These are phyloP conservation scores for Sisymbrium irio DNA, from an alignment of 345 rosid genomes.

Conservation along the genomic window DNA sequence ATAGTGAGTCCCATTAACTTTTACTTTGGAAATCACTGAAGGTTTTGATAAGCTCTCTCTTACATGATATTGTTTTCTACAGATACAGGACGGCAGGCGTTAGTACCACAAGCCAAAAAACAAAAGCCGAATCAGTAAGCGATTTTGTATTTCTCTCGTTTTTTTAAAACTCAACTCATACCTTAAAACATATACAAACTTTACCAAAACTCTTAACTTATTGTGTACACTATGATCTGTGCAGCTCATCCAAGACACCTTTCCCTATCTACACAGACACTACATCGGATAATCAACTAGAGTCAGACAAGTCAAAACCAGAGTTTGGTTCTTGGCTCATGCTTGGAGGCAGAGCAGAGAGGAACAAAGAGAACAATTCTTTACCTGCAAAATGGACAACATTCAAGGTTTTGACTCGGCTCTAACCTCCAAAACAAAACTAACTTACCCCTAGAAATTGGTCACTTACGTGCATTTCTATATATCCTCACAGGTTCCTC, in stretches of 20 bases:
- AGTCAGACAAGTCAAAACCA: constrained; percentile 45
- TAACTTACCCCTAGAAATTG: background rate
- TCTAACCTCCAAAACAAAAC: background rate
- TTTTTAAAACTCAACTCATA: background rate
- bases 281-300: constrained; percentile 38
- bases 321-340: constrained; percentile 55
- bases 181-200: background rate
- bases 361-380: constrained; percentile 89
- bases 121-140: constrained; percentile 56
- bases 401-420: constrained; percentile 54
- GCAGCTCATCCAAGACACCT: constrained; percentile 50
- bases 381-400: constrained; percentile 74
- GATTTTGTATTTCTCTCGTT: background rate
- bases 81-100: constrained; percentile 48
- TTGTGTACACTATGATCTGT: constrained; percentile 7
- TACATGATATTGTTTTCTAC: background rate
- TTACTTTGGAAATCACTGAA: background rate
- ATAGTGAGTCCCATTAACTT: constrained; percentile 39
- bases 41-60: background rate
- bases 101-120: constrained; percentile 43
- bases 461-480: constrained; percentile 9
- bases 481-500: constrained; percentile 55
- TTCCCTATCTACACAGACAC: constrained; percentile 51
- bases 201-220: background rate
- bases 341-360: constrained; percentile 73